Base-by-base conservation (phyloP, 257 asterid species). In the Vinca minor region DNA sequence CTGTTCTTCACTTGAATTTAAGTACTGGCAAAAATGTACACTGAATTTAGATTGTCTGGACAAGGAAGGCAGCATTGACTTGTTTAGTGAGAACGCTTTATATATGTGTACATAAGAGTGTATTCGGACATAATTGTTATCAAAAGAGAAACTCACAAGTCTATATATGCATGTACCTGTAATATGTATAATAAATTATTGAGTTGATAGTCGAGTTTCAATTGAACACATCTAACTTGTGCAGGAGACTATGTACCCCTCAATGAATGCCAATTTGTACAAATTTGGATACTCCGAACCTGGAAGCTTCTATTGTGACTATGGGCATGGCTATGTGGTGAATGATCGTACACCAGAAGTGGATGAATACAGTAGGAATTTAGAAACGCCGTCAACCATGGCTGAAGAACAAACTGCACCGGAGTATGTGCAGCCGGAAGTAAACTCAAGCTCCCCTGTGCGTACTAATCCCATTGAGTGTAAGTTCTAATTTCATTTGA, bases 201-300 rank as follows among this genome's bases (percentile, higher is more conserved):
- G 2, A 8, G 56, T 23, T 49, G 17, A 29, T 28, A 28, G 25
- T 36, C 2, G 23, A 7, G 20, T 15, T 55, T 26, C 28, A 17
- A 31, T 17, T 31, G 17, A 29, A 31, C 0, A 17, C 10, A 54
- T 65, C 70, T 60, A 47, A 58, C 73, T 63, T 78, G 45, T 75
- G 79, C 87, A 91, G 98, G 98, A 78, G 76, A 83, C 60, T 69
- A 76, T 76, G 63, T 84, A 80, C 78, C 84, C 96, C 26, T 76
- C 86, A 62, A 75, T 71, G 49, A 83, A 80, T 68, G 76, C 86
- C 62, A 78, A 81, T 76, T 69, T 71, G 29, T 79, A 80, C 90
- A 91, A 91, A 76, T 87, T 77, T 71, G 84, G 85, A 0, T 85
- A 76, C 62, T 76, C 95, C 32, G 97, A 85, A 67, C 86, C 93